Evolutionary conservation across 257 asterid genomes (phyloP), one percentile per base, ranked within the genome.

Genomic region (Misopates orontium): DNA sequence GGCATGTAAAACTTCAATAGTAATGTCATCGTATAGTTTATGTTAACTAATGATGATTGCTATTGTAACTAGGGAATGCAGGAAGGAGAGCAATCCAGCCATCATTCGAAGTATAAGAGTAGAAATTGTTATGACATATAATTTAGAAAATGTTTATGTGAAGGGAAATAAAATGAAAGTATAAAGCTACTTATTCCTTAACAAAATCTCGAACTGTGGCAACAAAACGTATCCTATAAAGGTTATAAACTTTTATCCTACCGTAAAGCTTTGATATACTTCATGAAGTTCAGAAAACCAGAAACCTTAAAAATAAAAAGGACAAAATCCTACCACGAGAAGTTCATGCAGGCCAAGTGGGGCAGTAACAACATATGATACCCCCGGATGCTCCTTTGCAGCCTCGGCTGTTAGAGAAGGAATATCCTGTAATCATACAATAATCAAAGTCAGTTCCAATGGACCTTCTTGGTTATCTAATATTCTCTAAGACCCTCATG

Each of bases 381-480:
- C 83, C 66, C 90, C 96, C 3, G 89, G 96, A 73, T 94, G 96
- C 49, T 88, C 91, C 80, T 85, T 85, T 22, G 99, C 99, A 62
- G 97, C 99, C 79, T 86, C 97, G 51, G 97, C 96, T 12, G 96
- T 73, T 71, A 94, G 80, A 74, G 89, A 76, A 54, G 97, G 97
- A 66, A 88, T 94, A 70, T 90, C 99, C 95, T 93, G 83, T 49
- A 71, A 62, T 57, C 60, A 63, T 23, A 19, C 68, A 72, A 55
- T 67, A 6, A 14, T 14, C 57, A 62, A 59, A 54, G 9, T 56
- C 48, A 47, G 39, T 56, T 17, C 53, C 40, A 39, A 4, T 15
- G 6, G 55, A 49, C 16, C 44, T 18, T 52, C 55, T 39, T 47
- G 54, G 22, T 32, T 32, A 4, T 22, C 24, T n/a, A n/a, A 31